Base-by-base conservation (phyloP, 2,329 filamentous ascomycete genomes). In the Calonectria fujianensis region DNA sequence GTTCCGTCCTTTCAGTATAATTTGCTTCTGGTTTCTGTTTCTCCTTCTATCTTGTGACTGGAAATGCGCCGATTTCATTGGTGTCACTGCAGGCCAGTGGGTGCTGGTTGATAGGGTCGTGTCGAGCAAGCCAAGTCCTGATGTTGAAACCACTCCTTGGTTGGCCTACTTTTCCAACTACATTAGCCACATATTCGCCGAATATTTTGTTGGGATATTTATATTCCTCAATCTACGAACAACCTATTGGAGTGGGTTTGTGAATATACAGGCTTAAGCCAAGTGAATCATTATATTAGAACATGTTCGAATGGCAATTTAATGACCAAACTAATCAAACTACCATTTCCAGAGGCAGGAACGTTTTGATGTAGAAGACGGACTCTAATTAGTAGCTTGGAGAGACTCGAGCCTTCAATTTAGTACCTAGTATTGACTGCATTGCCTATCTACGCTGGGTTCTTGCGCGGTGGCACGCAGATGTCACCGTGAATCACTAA, bases 341-440 rank as follows among this genome's bases (percentile, higher is more conserved):
- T 9, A 10, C 10, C 9, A 48, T 13, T 9, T 8, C 4, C 4
- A 9, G 45, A 5, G 45, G 45, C 41, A n/a, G 1, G 3, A n/a
- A n/a, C 1, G 5, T 1, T 20, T 20, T n/a, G 3, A 2, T n/a
- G 20, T n/a, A 48, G 20, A n/a, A n/a, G 3, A n/a, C 4, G 13
- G 16, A n/a, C 4, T 48, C 6, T 18, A n/a, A 9, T 1, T 9
- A 48, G 20, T 20, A 20, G 3, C 4, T 48, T n/a, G 20, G 11
- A 8, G n/a, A 3, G 20, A 45, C 1, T 7, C 10, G 10, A 9
- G 41, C 20, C 41, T 48, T 48, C 1, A n/a, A 48, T n/a, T 48
- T 16, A 4, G 41, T 7, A 20, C 0, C 20, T 20, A 5, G 3
- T n/a, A n/a, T n/a, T 48, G 11, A 8, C 41, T 20, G 16, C 20